phyloP scores from a whole-genome alignment of 345 rosid species.

The Orychophragmus violaceus region DNA sequence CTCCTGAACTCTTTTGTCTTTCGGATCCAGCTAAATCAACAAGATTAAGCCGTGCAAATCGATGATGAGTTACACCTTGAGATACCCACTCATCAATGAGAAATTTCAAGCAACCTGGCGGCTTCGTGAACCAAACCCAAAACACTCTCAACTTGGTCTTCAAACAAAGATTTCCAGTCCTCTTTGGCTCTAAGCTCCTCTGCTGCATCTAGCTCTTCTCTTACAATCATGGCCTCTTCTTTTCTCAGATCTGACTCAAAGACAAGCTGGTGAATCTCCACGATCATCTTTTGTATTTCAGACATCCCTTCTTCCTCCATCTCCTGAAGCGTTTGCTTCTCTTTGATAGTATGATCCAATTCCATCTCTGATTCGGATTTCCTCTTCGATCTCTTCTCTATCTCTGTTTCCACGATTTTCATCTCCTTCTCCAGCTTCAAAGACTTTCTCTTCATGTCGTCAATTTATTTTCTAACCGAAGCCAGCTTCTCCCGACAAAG shows the following conservation, averaged over 20 bases:
- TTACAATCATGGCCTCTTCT: conserved; percentile 41
- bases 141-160: conserved; percentile 37
- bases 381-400: conserved; percentile 38
- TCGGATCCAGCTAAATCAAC: conserved; percentile 99
- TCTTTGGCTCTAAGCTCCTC: conserved; percentile 35
- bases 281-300: conserved; percentile 42
- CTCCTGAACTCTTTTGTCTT: conserved; percentile 98
- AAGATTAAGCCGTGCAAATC: conserved; percentile 94
- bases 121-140: conserved; percentile 42
- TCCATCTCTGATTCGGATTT: conserved; percentile 45
- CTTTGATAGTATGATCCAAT: conserved; percentile 38
- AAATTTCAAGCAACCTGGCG: conserved; percentile 25
- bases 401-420: conserved; percentile 35
- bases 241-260: conserved; percentile 48
- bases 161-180: conserved; percentile 28
- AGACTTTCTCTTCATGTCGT: conserved; percentile 36
- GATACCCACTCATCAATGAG: background rate
- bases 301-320: conserved; percentile 42
- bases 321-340: conserved; percentile 53
- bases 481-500: conserved; percentile 51
- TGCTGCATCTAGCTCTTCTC: conserved; percentile 40
- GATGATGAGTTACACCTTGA: conserved; percentile 57
- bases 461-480: conserved; percentile 39
- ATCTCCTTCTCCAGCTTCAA: conserved; percentile 41
- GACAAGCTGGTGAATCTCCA: conserved; percentile 52